Evolutionary conservation across 2,329 filamentous ascomycete species (phyloP), one percentile per base, ranked within the genome.

Genomic region (Aulographum hederae): DNA sequence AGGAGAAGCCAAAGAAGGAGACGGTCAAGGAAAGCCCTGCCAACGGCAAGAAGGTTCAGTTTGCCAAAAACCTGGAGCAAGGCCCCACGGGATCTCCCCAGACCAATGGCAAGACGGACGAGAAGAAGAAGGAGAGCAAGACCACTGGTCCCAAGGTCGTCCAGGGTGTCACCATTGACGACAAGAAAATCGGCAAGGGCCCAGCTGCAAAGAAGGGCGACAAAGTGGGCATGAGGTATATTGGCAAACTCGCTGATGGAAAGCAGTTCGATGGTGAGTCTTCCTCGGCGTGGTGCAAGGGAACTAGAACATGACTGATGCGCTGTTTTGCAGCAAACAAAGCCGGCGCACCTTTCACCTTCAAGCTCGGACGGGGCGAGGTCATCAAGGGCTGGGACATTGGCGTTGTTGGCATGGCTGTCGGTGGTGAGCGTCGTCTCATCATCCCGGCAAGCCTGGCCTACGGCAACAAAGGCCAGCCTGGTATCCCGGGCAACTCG

Each of bases 301-400:
- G 25, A 12, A 14, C 16, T 21, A 11, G 10, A 16, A 25, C 17
- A 20, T 29, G 12, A 8, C 27, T 13, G 31, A 13, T n/a, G 15
- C 3, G 41, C 27, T 46, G 85, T n/a, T n/a, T n/a, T n/a, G n/a
- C n/a, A n/a, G 81, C 84, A 57, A 95, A 98, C 70, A 98, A 95
- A 70, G 94, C 91, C 65, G 89, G 89, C 47, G 85, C 92, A 65
- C 86, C 91, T 36, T 98, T 98, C 64, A 69, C 69, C 43, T 95
- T 95, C 73, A 92, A 86, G 67, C 73, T 91, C 38, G 91, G 89
- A 44, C 73, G 75, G 52, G 85, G 85, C 38, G 81, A 95, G 57
- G 91, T 98, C 48, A 98, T 98, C 65, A 89, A 92, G 69, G 89
- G 89, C 44, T 95, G 89, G 91, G 91, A 98, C 54, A 71, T 95